A percentile compares a stretch with the other conserved stretches of the same genome.
Conservation (phyloP, 495 filamentous ascomycete species). For the Lasiosphaeria miniovina region DNA sequence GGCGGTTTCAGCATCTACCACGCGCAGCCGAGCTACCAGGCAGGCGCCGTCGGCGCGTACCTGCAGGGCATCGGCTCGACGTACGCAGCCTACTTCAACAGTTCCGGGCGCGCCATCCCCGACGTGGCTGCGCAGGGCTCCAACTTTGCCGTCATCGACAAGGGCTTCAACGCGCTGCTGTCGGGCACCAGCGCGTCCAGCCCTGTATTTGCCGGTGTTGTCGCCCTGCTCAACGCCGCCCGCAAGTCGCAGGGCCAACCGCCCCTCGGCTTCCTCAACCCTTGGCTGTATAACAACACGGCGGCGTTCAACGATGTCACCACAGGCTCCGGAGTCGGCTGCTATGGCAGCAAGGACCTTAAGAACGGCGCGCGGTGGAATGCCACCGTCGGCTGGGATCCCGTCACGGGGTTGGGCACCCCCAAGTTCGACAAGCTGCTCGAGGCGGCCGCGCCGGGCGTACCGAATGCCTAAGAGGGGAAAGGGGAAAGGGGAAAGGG, state of each 20-base stretch:
- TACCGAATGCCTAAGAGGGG: slow-evolving; percentile 20
- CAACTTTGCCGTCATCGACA: slow-evolving; percentile 16
- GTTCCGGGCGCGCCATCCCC: slow-evolving; percentile 64
- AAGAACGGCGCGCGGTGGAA: slow-evolving; percentile 60
- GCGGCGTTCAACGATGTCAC: slow-evolving; percentile 63
- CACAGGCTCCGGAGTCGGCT: slow-evolving; percentile 58
- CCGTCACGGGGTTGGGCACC: slow-evolving; percentile 45
- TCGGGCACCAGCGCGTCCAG: slow-evolving; percentile 63
- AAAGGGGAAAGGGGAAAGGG: too few relatives aligned
- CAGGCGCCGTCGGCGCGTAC: slow-evolving; percentile 53
- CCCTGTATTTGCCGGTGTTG: slow-evolving; percentile 60
- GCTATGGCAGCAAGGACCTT: slow-evolving; percentile 43
- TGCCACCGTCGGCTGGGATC: slow-evolving; percentile 45
- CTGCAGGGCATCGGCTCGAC: slow-evolving; percentile 20
- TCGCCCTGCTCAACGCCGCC: slow-evolving; percentile 68
- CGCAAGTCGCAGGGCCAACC: slow-evolving; percentile 52
- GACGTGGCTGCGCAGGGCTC: slow-evolving; percentile 62
- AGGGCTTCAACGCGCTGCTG: slow-evolving; percentile 20
- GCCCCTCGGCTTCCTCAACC: slow-evolving; percentile 70
- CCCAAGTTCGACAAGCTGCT: slow-evolving; percentile 33
- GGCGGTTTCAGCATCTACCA: slow-evolving; percentile 71
- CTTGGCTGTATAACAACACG: slow-evolving; percentile 61
- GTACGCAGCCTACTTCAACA: slow-evolving; percentile 43
- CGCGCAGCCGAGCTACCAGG: slow-evolving; percentile 58
- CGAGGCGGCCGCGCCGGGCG: slow-evolving; percentile 23